phyloP scores from a whole-genome alignment of 2,329 filamentous ascomycete species.

The Exophiala spinifera region DNA sequence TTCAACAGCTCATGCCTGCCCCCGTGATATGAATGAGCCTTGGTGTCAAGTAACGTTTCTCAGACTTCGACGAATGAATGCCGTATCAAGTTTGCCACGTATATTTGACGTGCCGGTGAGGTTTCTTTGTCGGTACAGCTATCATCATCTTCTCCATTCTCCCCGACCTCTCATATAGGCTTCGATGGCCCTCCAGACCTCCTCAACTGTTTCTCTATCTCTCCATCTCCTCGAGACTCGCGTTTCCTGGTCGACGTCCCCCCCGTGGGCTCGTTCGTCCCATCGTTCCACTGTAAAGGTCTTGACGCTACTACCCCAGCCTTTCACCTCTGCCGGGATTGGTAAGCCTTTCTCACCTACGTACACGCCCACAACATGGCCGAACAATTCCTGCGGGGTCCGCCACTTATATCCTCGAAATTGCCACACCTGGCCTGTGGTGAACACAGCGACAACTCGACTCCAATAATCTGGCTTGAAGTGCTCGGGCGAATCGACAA shows the following conservation, averaged over 20 bases:
- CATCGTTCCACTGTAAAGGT: constrained; percentile 81
- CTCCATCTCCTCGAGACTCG: constrained; percentile 63
- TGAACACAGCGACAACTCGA: constrained; percentile 92
- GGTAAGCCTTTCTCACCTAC: constrained; percentile 88
- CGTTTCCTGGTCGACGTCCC: constrained; percentile 31
- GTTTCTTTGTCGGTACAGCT: no score
- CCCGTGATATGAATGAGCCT: no score
- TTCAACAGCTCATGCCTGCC: no score
- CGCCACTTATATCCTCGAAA: constrained; percentile 99
- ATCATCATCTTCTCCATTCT: constrained; percentile 26
- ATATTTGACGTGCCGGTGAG: not conserved
- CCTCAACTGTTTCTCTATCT: constrained; percentile 88
- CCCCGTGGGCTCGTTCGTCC: constrained; percentile 48
- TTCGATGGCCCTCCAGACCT: constrained; percentile 88
- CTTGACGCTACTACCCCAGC: constrained; percentile 82
- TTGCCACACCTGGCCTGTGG: constrained; percentile 95
- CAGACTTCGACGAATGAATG: no score
- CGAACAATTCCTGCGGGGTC: constrained; percentile 82
- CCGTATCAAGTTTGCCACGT: not conserved
- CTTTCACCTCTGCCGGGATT: constrained; percentile 70
- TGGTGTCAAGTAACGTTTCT: no score
- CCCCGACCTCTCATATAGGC: constrained; percentile 79
- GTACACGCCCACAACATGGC: constrained; percentile 80
- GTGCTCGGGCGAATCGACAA: constrained; percentile 87
- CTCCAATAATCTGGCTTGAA: constrained; percentile 99